These are phyloP conservation scores for Pholiota adiposa DNA, from an alignment of 1,284 basidiomycete species.

Conservation along the genomic window DNA sequence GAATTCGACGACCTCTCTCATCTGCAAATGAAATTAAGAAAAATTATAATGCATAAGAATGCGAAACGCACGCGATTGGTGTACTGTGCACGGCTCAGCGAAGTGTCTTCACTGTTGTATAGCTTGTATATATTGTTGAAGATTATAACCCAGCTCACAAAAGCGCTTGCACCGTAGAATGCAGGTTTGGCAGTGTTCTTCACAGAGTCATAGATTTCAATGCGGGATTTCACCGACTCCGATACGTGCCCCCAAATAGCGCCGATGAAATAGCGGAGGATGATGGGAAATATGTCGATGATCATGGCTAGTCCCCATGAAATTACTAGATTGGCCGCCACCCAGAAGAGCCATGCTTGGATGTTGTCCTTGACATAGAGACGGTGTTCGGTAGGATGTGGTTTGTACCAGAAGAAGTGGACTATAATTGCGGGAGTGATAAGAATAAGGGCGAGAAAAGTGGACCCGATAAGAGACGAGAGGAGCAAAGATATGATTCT, in stretches of 20 bases:
- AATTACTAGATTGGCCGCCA: constrained; percentile 70
- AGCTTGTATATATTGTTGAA: constrained; percentile 65
- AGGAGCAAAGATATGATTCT: constrained; percentile 68
- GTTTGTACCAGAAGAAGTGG: constrained; percentile 71
- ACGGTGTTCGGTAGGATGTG: constrained; percentile 56
- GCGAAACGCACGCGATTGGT: constrained; percentile 42
- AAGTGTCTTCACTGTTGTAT: constrained; percentile 46
- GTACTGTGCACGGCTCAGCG: constrained; percentile 55
- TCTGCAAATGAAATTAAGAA: constrained; percentile 26
- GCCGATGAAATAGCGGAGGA: constrained; percentile 55
- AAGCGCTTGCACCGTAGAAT: constrained; percentile 66
- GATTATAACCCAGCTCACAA: constrained; percentile 74
- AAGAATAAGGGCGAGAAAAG: constrained; percentile 62
- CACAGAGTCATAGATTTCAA: constrained; percentile 71
- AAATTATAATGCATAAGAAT: constrained; percentile 11
- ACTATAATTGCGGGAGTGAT: constrained; percentile 63
- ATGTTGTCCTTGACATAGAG: constrained; percentile 68
- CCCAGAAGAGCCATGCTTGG: constrained; percentile 81
- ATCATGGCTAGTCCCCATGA: constrained; percentile 78
- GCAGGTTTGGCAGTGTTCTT: constrained; percentile 71
- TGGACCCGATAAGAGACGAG: constrained; percentile 73
- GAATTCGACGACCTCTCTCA: constrained; percentile 66
- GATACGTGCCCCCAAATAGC: constrained; percentile 76
- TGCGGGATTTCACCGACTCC: constrained; percentile 63
- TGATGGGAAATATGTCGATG: constrained; percentile 64